Evolutionary conservation across 1,284 basidiomycete species (phyloP), one percentile per base, ranked within the genome.

Genomic region (Austroboletus novae-zelandiae): DNA sequence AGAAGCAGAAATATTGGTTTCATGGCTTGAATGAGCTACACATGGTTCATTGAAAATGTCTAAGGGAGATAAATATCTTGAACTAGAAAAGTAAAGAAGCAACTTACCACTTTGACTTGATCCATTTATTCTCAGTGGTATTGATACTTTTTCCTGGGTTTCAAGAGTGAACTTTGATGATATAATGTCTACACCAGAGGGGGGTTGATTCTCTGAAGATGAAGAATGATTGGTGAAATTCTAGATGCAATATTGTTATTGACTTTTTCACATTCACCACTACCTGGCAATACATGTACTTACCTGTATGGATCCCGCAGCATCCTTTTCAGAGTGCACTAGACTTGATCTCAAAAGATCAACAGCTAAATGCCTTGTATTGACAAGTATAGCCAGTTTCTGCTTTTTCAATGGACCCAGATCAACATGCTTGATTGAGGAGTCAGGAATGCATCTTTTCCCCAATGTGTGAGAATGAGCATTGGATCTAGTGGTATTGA

Each of bases 281-380:
- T 40, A 8, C 2, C 14, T 25, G 1, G 0, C 0, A 20, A 9
- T 17, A n/a, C 5, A 36, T 29, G 3, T 13, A 34, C 62, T 50
- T 14, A 61, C 59, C 15, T 55, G 45, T 18, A 4, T 5, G 30
- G 43, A 1, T 25, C 8, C 10, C n/a, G 0, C 1, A 25, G 0
- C 3, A 15, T 11, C n/a, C 34, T 10, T 3, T 27, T 47, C 30
- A 30, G n/a, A 15, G 15, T 31, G 5, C 25, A 3, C 5, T 4
- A 20, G 7, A 20, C 1, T 31, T 8, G 23, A 3, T 7, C 32
- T 9, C 29, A 40, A 11, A 20, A 51, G 17, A 34, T 53, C 3
- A 9, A 11, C 1, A 29, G 29, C 48, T 9, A 55, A 9, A 9
- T 64, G 46, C 17, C 62, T 55, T 41, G 54, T 58, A 6, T 64